Evolutionary conservation across 2,329 filamentous ascomycete species (phyloP).

Genomic region (Botrytis fragariae): DNA sequence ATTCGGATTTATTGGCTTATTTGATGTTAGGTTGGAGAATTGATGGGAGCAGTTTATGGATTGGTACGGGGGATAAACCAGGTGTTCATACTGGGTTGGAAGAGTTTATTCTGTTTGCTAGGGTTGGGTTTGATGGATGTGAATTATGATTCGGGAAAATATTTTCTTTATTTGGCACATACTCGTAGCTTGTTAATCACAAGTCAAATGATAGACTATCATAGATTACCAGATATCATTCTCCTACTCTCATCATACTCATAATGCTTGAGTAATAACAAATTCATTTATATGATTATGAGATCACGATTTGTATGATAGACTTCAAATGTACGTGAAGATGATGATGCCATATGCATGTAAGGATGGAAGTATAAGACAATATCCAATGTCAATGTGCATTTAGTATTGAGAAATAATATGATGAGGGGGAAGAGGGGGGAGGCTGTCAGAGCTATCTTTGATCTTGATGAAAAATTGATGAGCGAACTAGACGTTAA

Average conservation of each 20-base stretch:
- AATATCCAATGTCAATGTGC: neutral
- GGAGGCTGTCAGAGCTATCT: too few species aligned
- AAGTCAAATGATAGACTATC: too few species aligned
- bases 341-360: too few species aligned
- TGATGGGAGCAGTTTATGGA: neutral
- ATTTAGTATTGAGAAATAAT: neutral
- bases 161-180: neutral
- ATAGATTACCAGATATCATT: too few species aligned
- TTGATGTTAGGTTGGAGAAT: neutral
- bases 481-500: neutral
- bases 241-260: accelerated
- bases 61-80: too few species aligned
- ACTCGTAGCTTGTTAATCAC: too few species aligned
- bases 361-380: neutral
- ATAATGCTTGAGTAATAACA: accelerated
- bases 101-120: too few species aligned
- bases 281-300: neutral
- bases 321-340: too few species aligned
- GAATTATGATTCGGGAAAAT: neutral
- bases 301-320: too few species aligned
- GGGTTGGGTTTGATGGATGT: too few species aligned
- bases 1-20: neutral
- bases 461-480: too few species aligned
- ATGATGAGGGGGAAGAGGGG: neutral
- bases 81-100: too few species aligned